Evolutionary conservation across 1,284 basidiomycete genomes (phyloP).

Genomic region (Ceratobasidium sp.): DNA sequence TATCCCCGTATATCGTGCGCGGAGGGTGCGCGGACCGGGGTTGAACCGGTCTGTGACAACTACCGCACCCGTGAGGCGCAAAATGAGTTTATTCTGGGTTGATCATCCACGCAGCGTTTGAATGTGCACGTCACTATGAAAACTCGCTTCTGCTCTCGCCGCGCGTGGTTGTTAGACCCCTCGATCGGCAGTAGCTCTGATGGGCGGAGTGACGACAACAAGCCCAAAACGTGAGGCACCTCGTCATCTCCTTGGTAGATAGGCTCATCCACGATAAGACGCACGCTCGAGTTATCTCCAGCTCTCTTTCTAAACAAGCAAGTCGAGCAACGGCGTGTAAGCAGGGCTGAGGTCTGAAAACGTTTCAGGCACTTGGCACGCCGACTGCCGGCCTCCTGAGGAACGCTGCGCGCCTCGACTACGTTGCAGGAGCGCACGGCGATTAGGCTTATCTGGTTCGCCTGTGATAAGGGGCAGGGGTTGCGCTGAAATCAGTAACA

Average conservation of each 20-base stretch:
- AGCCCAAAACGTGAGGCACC: not conserved
- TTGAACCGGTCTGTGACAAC: not conserved
- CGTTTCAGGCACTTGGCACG: slow-evolving; percentile 2
- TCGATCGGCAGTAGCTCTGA: slow-evolving; percentile 26
- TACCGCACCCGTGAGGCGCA: not conserved
- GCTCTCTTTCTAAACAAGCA: too few species aligned
- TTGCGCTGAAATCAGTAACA: slow-evolving; percentile 2
- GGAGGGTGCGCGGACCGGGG: not conserved
- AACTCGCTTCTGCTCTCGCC: not conserved
- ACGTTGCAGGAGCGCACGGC: slow-evolving; percentile 10
- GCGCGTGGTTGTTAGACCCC: not conserved
- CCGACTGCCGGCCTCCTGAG: not conserved
- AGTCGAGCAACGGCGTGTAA: not conserved
- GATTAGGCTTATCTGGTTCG: slow-evolving; percentile 22
- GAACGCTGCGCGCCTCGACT: not conserved
- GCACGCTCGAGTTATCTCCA: too few species aligned
- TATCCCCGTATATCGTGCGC: slow-evolving; percentile 20
- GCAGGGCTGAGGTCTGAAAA: not conserved
- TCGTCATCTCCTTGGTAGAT: slow-evolving; percentile 5
- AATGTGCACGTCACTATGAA: slow-evolving; percentile 1
- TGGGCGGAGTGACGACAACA: slow-evolving; percentile 37
- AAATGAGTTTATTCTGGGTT: not conserved
- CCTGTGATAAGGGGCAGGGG: slow-evolving; percentile 26
- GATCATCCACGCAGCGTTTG: not conserved
- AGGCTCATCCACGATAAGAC: slow-evolving; percentile 1